Percentiles rank a stretch among this genome's conserved stretches.
phyloP scores from a whole-genome alignment of 208 protist species.

The Leishmania major region DNA sequence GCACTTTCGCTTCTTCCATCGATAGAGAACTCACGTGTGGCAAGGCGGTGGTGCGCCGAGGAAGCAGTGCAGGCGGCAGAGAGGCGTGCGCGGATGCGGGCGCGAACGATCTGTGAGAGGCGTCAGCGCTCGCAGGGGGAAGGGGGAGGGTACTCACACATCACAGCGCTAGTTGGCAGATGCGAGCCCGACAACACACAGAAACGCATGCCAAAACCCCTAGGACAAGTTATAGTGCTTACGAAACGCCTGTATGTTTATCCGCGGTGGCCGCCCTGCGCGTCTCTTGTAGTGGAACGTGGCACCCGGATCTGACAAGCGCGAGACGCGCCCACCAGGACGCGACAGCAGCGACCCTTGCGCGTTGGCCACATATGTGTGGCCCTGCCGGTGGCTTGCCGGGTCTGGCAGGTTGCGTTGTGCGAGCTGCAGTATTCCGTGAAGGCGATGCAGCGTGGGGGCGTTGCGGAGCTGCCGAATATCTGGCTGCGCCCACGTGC shows the following conservation, averaged over 20 bases:
- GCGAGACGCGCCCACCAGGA: conserved; percentile 45
- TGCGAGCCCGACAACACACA: background rate
- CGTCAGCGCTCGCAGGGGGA: background rate
- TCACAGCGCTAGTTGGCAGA: background rate
- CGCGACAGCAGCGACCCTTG: conserved; percentile 60
- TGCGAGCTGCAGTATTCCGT: conserved; percentile 36
- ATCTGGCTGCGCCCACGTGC: conserved; percentile 27
- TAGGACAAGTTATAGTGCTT: conserved; percentile 50
- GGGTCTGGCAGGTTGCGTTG: conserved; percentile 39
- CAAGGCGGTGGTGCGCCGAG: background rate
- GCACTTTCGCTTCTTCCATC: background rate
- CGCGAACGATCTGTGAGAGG: background rate
- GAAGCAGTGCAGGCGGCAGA: background rate
- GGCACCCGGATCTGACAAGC: conserved; percentile 38
- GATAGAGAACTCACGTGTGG: background rate
- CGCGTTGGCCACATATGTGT: conserved; percentile 38
- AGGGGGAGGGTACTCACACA: background rate
- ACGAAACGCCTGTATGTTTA: conserved; percentile 46
- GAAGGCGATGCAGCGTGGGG: conserved; percentile 37
- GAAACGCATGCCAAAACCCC: conserved; percentile 5
- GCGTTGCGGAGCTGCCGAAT: conserved; percentile 16
- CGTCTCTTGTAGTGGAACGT: conserved; percentile 41
- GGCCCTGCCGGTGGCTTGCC: conserved; percentile 32
- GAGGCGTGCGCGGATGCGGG: background rate
- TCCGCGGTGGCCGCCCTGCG: conserved; percentile 1